Evolutionary conservation across 495 filamentous ascomycete genomes (phyloP), one percentile per base, ranked within the genome.

Genomic region (Letharia columbiana): DNA sequence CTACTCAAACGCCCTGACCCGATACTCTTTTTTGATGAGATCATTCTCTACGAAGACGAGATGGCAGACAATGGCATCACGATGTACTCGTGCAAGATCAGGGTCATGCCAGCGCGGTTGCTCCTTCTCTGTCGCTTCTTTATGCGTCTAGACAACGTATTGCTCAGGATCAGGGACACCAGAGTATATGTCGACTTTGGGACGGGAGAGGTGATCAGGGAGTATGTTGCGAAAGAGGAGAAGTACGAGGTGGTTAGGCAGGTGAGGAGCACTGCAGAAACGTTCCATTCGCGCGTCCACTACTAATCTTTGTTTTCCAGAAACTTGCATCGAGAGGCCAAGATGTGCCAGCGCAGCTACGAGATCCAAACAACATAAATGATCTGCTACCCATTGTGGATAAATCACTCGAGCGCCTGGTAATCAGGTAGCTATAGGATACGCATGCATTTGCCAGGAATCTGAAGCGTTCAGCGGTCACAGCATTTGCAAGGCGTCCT

Each of bases 31-130:
- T 93, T 91, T 73, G 91, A 98, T 73, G 91, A 96, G 65, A 91
- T 98, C 39, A 84, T 96, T 67, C 82, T 98, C 39, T 98, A 98
- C 74, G 94, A 98, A 78, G 92, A 95, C 75, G 94, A 98, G 77
- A 84, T 98, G 64, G 94, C 96, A 50, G 94, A 98, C 74, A 98
- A 98, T 75, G 94, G 94, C 37, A 93, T 97, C 67, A 86, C 91
- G 9, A 82, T 96, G 75, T 75, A 95, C 15, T 92, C 86, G 35
- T 88, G 88, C 77, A 98, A 98, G 79, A 77, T 97, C 57, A 81
- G 94, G 59, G 94, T 96, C 59, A 96, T 97, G 90, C 90, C 90
- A 42, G 83, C 85, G 64, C 79, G 94, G 54, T 83, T 98, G 72
- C 81, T 98, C 62, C 79, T 98, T 47, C 82, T 98, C 13, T 84